Base-by-base conservation (phyloP, 1,284 basidiomycete genomes). In the Sphaerobolus stellatus region DNA sequence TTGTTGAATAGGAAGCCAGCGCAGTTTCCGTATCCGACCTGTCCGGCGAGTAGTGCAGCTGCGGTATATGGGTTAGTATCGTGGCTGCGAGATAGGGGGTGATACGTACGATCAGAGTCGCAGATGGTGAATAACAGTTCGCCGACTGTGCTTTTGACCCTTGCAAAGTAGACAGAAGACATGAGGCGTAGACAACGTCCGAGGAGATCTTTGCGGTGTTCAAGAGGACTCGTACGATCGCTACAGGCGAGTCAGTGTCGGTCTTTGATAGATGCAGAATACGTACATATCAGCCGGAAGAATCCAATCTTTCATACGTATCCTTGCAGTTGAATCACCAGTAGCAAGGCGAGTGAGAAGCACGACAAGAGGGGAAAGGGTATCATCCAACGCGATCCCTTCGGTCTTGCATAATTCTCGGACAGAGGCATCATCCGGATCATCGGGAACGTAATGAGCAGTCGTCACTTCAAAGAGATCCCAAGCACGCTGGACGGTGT, bases 1-100 rank as follows among this genome's bases (percentile, higher is more conserved):
- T 92, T 93, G 64, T 90, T 84, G 74, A 93, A 94, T 27, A 98
- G 77, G 74, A 92, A 89, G 1, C 94, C 94, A 0, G 93, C 92
- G 29, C 94, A 92, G 64, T 94, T 94, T 22, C 94, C 94, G 61
- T 97, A 96, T 3, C 94, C 94, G 46, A 95, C 81, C 50, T 89
- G 83, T 5, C 83, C 77, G 6, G 84, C 83, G 7, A 96, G 74
- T 0, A 75, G 79, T 14, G 79, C 76, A 20, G 87, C 90, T 92
- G 64, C 46, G 20, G 33, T 9, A 20, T 5, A 11, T 41, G 20
- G 28, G 40, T 50, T 4, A 50, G 28, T 47, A 18, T 48, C 18
- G 48, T 31, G 18, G 3, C 24, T 43, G 52, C 24, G 31, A 49
- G 50, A 11, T 46, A 36, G 29, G 45, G 22, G 63, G 28, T 47